Percentiles rank a stretch among this genome's conserved stretches.
phyloP scores from a whole-genome alignment of 352 stramenopile genomes.

The Pythium inflatum region DNA sequence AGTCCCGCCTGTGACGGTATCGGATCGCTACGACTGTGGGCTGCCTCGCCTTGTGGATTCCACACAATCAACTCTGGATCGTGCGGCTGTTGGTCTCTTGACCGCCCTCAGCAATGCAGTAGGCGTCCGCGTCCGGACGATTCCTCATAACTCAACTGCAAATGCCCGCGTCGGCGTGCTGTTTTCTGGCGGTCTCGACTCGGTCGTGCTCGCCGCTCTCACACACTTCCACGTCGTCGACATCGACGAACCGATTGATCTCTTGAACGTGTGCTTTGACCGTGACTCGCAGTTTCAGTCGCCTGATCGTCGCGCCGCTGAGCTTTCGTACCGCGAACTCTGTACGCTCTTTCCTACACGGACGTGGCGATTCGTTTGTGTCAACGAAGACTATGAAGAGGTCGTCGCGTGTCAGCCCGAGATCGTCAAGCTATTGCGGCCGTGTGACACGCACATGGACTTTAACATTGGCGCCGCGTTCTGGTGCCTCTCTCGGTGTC shows the following conservation, averaged over 20 bases:
- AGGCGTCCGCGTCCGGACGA: constrained; percentile 72
- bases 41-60: constrained; percentile 14
- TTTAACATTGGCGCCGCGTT: constrained; percentile 97
- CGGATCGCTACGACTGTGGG: constrained; percentile 41
- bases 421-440: constrained; percentile 81
- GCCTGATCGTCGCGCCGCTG: constrained; percentile 91
- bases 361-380: constrained; percentile 81
- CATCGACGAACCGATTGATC: constrained; percentile 76
- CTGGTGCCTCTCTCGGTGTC: constrained; percentile 92
- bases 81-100: constrained; percentile 53
- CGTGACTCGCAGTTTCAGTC: constrained; percentile 55
- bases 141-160: constrained; percentile 34
- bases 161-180: constrained; percentile 86
- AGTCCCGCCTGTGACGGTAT: background rate
- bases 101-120: constrained; percentile 81
- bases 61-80: constrained; percentile 19
- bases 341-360: constrained; percentile 80
- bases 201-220: constrained; percentile 93
- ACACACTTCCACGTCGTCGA: constrained; percentile 72
- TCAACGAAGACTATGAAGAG: constrained; percentile 81
- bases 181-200: constrained; percentile 97
- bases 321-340: constrained; percentile 85
- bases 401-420: constrained; percentile 67
- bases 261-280: constrained; percentile 97
- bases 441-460: constrained; percentile 95